phyloP scores from a whole-genome alignment of 352 stramenopile species.

The Phytopythium cucurbitacearum region DNA sequence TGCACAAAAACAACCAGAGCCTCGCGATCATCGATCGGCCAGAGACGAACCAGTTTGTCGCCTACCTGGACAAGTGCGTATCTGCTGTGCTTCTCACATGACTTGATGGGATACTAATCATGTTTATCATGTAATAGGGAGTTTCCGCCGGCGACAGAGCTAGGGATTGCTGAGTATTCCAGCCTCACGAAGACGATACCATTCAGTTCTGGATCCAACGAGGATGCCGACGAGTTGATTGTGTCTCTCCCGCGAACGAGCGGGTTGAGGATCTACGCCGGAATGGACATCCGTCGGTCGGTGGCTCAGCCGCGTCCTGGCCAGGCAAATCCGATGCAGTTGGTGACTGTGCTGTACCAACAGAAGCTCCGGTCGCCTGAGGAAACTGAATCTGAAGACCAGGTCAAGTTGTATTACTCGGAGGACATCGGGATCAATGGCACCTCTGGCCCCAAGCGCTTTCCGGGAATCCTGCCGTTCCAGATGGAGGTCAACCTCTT shows the following conservation, averaged over 20 bases:
- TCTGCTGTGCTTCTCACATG: not conserved
- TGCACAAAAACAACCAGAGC: conserved; percentile 48
- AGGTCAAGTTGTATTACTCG: conserved; percentile 40
- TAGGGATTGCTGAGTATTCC: conserved; percentile 39
- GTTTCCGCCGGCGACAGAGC: conserved; percentile 30
- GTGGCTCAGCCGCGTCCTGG: not conserved
- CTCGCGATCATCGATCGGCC: conserved; percentile 51
- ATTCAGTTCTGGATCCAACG: conserved; percentile 23
- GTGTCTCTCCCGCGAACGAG: conserved; percentile 29
- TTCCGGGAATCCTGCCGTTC: conserved; percentile 50
- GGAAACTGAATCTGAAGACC: conserved; percentile 14
- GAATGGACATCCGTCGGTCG: conserved; percentile 40
- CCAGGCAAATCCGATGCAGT: conserved; percentile 16
- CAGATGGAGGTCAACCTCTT: conserved; percentile 55
- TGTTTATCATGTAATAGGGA: conserved; percentile 20
- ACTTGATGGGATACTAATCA: not conserved
- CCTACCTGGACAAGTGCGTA: conserved; percentile 33
- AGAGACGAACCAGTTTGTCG: conserved; percentile 38
- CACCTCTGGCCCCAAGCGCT: conserved; percentile 11
- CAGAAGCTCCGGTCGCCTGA: conserved; percentile 13
- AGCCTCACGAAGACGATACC: conserved; percentile 39
- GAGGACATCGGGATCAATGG: conserved; percentile 21
- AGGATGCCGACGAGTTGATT: conserved; percentile 34
- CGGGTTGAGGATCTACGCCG: conserved; percentile 36
- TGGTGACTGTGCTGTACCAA: conserved; percentile 42